These are phyloP conservation scores for Purshia tridentata DNA, from an alignment of 306 rosid genomes.

Conservation along the genomic window DNA sequence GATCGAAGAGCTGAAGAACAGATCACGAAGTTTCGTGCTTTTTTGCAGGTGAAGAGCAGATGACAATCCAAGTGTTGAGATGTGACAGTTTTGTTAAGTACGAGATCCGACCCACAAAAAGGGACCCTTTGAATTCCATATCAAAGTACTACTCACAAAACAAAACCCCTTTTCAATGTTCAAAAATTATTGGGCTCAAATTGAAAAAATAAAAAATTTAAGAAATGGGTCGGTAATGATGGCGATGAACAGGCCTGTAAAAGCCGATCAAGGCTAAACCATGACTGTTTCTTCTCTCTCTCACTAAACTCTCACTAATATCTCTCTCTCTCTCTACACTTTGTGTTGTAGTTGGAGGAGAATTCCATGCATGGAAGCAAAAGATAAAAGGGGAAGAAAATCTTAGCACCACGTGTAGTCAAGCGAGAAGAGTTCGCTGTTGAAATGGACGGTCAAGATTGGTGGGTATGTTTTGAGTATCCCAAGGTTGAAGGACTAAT, in stretches of 20 bases:
- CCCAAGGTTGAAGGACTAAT: slow-evolving; percentile 32
- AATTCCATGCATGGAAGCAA: slow-evolving; percentile 94
- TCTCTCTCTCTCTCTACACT: slow-evolving; percentile 4
- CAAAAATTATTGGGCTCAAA: slow-evolving; percentile 18
- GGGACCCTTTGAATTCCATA: slow-evolving; percentile 44
- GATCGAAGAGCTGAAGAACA: slow-evolving; percentile 46
- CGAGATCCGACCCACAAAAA: slow-evolving; percentile 77
- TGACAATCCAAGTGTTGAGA: slow-evolving; percentile 54
- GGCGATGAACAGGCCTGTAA: slow-evolving; percentile 41
- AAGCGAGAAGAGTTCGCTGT: slow-evolving; percentile 43
- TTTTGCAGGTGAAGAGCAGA: slow-evolving; percentile 31
- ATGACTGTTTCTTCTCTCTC: slow-evolving; percentile 37
- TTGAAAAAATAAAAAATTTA: slow-evolving; percentile 35
- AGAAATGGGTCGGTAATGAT: slow-evolving; percentile 34
- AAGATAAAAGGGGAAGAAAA: slow-evolving; percentile 42
- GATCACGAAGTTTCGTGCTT: slow-evolving; percentile 52
- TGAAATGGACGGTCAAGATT: slow-evolving; percentile 57
- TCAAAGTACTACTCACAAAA: slow-evolving; percentile 20
- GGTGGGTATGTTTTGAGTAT: slow-evolving; percentile 32
- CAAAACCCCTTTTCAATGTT: slow-evolving; percentile 28
- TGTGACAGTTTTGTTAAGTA: slow-evolving; percentile 68
- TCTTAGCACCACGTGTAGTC: slow-evolving; percentile 67
- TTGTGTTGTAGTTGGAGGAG: slow-evolving; percentile 65
- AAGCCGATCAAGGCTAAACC: slow-evolving; percentile 43
- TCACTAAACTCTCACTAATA: slow-evolving; percentile 2